Conservation (phyloP, 1,284 basidiomycete genomes). For the Ceratobasidium papillatum region DNA sequence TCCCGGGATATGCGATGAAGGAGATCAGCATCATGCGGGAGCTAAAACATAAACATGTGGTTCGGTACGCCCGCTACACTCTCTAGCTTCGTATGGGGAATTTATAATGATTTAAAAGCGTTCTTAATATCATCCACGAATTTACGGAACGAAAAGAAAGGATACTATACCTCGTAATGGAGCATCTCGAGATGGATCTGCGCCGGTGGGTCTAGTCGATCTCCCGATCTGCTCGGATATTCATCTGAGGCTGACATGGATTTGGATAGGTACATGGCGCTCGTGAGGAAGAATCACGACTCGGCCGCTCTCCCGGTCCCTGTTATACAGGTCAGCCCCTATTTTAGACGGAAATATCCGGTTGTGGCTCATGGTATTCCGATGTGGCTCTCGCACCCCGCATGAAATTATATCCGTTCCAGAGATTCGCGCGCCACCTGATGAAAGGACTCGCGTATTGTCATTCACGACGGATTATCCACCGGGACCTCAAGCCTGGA, state of each 20-base stretch:
- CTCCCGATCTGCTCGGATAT: slow-evolving; percentile 10
- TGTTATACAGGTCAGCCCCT: slow-evolving; percentile 18
- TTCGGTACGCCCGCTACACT: background rate
- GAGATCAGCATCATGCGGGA: slow-evolving; percentile 20
- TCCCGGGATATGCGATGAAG: background rate
- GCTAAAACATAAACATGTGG: slow-evolving; percentile 16
- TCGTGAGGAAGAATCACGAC: slow-evolving; percentile 9
- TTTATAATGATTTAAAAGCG: background rate
- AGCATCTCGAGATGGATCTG: slow-evolving; percentile 27
- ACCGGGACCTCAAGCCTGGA: slow-evolving; percentile 67
- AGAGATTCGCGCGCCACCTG: slow-evolving; percentile 36
- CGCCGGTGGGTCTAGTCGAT: background rate
- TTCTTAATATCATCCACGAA: background rate
- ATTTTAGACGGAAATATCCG: background rate
- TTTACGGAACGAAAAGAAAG: background rate
- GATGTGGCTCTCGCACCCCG: too few species aligned
- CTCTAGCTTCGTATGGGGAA: background rate
- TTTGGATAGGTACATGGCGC: slow-evolving; percentile 16
- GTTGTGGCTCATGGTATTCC: background rate
- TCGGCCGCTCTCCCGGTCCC: background rate
- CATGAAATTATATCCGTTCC: background rate
- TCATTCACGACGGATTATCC: slow-evolving; percentile 52
- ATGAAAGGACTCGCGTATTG: slow-evolving; percentile 9
- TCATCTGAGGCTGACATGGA: background rate
- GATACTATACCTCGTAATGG: slow-evolving; percentile 17